phyloP scores from a whole-genome alignment of 768 basidiomycete genomes.

The Lyophyllum shimeji region DNA sequence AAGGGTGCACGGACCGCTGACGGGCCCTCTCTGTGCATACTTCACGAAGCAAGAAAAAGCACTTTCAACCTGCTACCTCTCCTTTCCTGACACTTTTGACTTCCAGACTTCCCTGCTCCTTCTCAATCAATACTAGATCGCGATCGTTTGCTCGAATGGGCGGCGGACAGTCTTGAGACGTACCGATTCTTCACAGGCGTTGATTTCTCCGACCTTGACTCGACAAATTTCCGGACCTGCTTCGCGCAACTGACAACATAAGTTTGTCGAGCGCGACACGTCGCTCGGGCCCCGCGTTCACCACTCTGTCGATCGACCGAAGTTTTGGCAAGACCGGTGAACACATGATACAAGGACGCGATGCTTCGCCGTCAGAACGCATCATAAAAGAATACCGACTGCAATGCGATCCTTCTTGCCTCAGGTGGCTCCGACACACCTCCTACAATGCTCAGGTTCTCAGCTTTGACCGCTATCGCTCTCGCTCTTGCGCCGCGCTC shows the following conservation, averaged over 20 bases:
- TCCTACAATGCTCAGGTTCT: neutral
- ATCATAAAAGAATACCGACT: neutral
- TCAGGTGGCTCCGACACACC: neutral
- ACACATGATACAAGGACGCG: neutral
- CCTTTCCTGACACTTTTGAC: too few species aligned
- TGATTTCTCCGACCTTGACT: neutral
- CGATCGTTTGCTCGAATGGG: too few species aligned
- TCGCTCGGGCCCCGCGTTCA: neutral
- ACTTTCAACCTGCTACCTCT: too few species aligned
- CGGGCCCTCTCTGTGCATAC: too few species aligned
- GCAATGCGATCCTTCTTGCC: neutral
- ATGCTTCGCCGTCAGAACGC: neutral
- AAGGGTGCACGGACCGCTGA: neutral
- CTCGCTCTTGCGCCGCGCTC: slow-evolving; percentile 10
- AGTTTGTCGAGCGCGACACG: neutral
- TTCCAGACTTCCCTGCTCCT: too few species aligned
- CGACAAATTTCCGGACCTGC: slow-evolving; percentile 1
- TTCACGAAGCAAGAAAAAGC: too few species aligned
- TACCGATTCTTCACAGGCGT: neutral
- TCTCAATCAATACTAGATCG: too few species aligned
- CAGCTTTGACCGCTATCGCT: slow-evolving; percentile 1
- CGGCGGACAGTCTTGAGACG: too few species aligned
- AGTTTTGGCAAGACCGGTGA: neutral
- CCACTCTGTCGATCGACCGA: neutral
- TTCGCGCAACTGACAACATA: neutral